Conservation (phyloP, 2,329 filamentous ascomycete genomes). For the Paecilomyces fulvus region DNA sequence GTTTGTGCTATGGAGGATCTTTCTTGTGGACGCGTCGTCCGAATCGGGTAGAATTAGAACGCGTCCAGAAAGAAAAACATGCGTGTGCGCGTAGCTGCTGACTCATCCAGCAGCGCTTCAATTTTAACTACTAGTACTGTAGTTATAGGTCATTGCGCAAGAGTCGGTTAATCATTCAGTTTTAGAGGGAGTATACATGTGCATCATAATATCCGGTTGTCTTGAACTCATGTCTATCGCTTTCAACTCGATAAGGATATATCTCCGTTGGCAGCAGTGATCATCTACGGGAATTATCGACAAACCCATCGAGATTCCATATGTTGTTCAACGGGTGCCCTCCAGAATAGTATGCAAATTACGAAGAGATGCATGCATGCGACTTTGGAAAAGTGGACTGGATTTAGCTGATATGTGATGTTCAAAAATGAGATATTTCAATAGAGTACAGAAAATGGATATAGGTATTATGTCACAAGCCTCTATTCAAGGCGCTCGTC, state of each 20-base stretch:
- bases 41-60: conserved; percentile 27
- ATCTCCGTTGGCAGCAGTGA: too few relatives aligned
- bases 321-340: too few relatives aligned
- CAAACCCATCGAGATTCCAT: too few relatives aligned
- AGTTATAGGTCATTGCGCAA: too few relatives aligned
- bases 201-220: too few relatives aligned
- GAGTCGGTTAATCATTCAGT: too few relatives aligned
- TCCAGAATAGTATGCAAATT: too few relatives aligned
- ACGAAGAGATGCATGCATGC: not conserved
- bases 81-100: conserved; percentile 10
- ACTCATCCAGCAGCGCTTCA: conserved; percentile 6
- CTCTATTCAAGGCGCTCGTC: not conserved
- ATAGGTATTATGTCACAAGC: not conserved
- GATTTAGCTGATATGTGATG: not conserved
- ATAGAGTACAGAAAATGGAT: not conserved
- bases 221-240: too few relatives aligned
- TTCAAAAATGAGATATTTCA: conserved; percentile 1
- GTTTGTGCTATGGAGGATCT: conserved; percentile 14
- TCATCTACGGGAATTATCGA: too few relatives aligned
- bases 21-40: conserved; percentile 16
- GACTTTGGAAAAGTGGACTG: not conserved
- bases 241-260: too few relatives aligned
- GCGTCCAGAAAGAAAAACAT: conserved; percentile 15
- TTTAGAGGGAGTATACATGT: too few relatives aligned
- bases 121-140: too few relatives aligned